phyloP scores from a whole-genome alignment of 1,284 basidiomycete species.

The Ustilago tritici region DNA sequence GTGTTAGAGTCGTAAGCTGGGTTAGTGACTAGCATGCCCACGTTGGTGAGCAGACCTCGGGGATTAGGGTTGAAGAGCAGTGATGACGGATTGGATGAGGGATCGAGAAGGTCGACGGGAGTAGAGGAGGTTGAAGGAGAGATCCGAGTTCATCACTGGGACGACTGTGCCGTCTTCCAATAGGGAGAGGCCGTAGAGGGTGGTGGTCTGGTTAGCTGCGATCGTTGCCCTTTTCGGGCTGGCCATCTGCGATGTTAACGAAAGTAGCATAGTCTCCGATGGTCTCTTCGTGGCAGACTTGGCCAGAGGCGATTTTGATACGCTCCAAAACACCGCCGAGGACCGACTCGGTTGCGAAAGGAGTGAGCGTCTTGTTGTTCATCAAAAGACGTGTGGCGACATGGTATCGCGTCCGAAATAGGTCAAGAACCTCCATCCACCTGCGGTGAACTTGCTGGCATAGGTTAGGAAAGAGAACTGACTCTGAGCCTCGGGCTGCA shows the following conservation, averaged over 20 bases:
- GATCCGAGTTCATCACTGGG: conserved; percentile 70
- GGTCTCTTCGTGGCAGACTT: conserved; percentile 72
- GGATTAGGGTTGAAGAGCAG: conserved; percentile 72
- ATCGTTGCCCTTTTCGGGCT: too few relatives aligned
- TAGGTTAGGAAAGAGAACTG: conserved; percentile 71
- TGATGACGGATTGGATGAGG: conserved; percentile 70
- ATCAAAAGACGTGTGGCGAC: conserved; percentile 71
- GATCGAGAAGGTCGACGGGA: conserved; percentile 68
- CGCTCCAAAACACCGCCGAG: conserved; percentile 72
- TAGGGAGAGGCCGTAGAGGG: conserved; percentile 36
- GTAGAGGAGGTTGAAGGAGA: conserved; percentile 71
- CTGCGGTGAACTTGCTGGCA: conserved; percentile 71
- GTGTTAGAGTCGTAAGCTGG: conserved; percentile 71
- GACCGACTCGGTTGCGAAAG: conserved; percentile 71
- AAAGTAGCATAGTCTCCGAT: conserved; percentile 66
- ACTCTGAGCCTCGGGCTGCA: conserved; percentile 62
- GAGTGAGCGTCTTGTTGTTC: conserved; percentile 69
- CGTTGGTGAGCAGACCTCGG: conserved; percentile 71
- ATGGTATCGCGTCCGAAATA: conserved; percentile 72
- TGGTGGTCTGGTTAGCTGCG: conserved; percentile 15
- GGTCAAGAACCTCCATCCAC: conserved; percentile 71
- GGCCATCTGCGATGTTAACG: conserved; percentile 70
- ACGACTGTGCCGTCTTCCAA: conserved; percentile 39
- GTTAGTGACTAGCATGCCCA: conserved; percentile 72
- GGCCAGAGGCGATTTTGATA: conserved; percentile 70